These are phyloP conservation scores for Plasmodium vinckei DNA, from an alignment of 169 alveolate species.

Conservation along the genomic window DNA sequence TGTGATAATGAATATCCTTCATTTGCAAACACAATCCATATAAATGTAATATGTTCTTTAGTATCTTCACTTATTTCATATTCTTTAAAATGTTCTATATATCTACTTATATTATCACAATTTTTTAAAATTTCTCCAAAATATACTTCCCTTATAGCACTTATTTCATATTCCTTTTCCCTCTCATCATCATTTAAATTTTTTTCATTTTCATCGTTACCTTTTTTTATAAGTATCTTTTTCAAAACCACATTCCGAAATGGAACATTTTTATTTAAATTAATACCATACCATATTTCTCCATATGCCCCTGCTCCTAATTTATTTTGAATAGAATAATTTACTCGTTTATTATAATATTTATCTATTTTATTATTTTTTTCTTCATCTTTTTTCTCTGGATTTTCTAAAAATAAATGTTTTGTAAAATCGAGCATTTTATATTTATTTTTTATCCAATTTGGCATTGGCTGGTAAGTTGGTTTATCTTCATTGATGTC, in stretches of 20 bases:
- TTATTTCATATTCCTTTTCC: conserved; percentile 40
- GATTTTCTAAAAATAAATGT: conserved; percentile 16
- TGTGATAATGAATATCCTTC: conserved; percentile 58
- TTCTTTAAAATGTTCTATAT: conserved; percentile 69
- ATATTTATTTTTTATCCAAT: conserved; percentile 13
- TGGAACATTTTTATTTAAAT: conserved; percentile 12
- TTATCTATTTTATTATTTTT: not conserved
- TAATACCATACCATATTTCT: conserved; percentile 73
- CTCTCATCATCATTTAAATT: not conserved
- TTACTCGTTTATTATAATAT: conserved; percentile 24
- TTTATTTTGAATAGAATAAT: conserved; percentile 40
- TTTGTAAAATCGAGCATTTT: conserved; percentile 53
- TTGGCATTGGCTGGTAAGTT: not conserved
- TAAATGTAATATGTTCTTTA: conserved; percentile 13
- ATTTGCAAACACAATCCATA: conserved; percentile 72
- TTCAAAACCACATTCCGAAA: conserved; percentile 55
- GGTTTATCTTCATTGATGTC: not conserved
- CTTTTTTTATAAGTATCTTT: conserved; percentile 26
- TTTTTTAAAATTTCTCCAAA: conserved; percentile 50
- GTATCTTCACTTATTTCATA: conserved; percentile 34
- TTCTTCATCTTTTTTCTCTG: conserved; percentile 11
- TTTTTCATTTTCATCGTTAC: not conserved
- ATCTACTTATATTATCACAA: conserved; percentile 68
- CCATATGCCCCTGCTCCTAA: conserved; percentile 58
- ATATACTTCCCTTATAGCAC: conserved; percentile 71